Percentiles rank a stretch among this genome's conserved stretches.
These are phyloP conservation scores for Lumnitzera racemosa DNA, from an alignment of 345 rosid genomes.

Conservation along the genomic window DNA sequence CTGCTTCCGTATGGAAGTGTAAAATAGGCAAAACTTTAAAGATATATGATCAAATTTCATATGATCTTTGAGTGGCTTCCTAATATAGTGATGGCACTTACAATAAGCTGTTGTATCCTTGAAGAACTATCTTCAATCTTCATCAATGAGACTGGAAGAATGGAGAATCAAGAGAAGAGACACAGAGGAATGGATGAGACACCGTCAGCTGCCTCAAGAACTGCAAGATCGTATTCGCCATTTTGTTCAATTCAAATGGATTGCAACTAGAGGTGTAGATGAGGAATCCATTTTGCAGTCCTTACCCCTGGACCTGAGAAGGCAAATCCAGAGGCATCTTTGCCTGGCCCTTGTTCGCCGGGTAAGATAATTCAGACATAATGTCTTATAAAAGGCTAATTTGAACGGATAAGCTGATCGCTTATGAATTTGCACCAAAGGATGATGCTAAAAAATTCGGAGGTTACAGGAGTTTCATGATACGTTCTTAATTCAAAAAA, in stretches of 20 bases:
- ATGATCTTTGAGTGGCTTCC: too few species aligned
- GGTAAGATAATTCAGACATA: conserved; percentile 25
- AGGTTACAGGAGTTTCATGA: too few species aligned
- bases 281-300: conserved; percentile 70
- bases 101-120: conserved; percentile 3
- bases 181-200: conserved; percentile 97
- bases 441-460: too few species aligned
- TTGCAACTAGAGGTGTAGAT: conserved; percentile 74
- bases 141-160: conserved; percentile 72
- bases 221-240: conserved; percentile 74
- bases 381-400: background rate
- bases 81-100: background rate
- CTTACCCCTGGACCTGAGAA: conserved; percentile 66
- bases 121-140: conserved; percentile 79
- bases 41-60: too few species aligned
- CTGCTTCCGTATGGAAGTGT: background rate
- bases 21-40: too few species aligned
- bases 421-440: too few species aligned
- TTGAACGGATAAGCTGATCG: background rate
- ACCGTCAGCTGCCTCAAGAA: conserved; percentile 71
- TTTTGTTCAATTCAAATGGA: conserved; percentile 78
- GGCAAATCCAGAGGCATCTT: conserved; percentile 71
- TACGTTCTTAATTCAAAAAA: too few species aligned
- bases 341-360: conserved; percentile 85
- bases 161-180: conserved; percentile 85